These are phyloP conservation scores for Tremellales sp. DNA, from an alignment of 1,284 basidiomycete genomes.

Conservation along the genomic window DNA sequence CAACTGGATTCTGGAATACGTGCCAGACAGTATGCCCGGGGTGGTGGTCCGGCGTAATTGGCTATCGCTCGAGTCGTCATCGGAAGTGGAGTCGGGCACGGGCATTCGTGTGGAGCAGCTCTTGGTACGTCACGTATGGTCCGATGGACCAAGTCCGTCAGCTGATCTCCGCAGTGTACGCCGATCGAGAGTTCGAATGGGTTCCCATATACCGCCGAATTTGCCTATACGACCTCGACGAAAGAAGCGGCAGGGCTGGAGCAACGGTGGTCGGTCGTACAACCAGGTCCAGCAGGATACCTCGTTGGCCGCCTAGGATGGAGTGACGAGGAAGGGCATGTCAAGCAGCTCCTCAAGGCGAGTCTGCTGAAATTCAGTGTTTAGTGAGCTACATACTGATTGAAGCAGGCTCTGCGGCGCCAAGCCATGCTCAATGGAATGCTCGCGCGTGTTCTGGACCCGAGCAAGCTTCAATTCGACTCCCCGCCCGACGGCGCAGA, in stretches of 20 bases:
- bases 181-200: not conserved
- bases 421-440: constrained; percentile 32
- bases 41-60: constrained; percentile 31
- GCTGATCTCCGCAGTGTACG: too few relatives aligned
- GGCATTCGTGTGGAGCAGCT: constrained; percentile 31
- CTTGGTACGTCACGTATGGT: constrained; percentile 18
- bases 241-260: constrained; percentile 4
- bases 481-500: not conserved
- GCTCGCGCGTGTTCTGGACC: constrained; percentile 21
- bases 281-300: constrained; percentile 35
- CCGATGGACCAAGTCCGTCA: not conserved
- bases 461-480: not conserved
- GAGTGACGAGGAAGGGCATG: constrained; percentile 9
- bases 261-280: constrained; percentile 36
- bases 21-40: constrained; percentile 12
- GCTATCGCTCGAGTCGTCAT: constrained; percentile 15
- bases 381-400: too few relatives aligned
- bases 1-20: constrained; percentile 23
- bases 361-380: constrained; percentile 2
- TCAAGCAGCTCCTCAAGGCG: constrained; percentile 13
- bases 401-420: constrained; percentile 15
- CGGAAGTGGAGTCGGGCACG: constrained; percentile 12
- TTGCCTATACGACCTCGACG: constrained; percentile 14
- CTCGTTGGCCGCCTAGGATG: constrained; percentile 32
- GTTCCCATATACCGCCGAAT: constrained; percentile 31